These are phyloP conservation scores for Conticribra weissflogii DNA, from an alignment of 108 stramenopile species.

Conservation along the genomic window DNA sequence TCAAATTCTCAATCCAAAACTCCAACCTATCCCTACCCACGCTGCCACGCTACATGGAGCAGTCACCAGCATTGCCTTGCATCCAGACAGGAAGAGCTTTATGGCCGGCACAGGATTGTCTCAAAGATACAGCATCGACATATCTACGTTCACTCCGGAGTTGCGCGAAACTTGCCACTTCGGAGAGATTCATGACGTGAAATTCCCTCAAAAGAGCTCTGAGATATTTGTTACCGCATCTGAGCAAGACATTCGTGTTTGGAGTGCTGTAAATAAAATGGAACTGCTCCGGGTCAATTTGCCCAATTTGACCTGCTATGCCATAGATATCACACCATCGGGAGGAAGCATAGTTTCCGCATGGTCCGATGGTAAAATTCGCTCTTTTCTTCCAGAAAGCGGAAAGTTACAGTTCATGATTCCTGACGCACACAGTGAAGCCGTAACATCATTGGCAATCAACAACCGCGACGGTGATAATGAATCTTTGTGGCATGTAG, in stretches of 20 bases:
- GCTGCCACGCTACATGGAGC: conserved; percentile 64
- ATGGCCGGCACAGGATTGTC: conserved; percentile 67
- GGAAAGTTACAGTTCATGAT: conserved; percentile 89
- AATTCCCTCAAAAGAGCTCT: conserved; percentile 71
- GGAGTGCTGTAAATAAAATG: conserved; percentile 69
- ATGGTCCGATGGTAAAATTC: conserved; percentile 92
- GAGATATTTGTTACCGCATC: conserved; percentile 86
- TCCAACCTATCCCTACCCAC: conserved; percentile 67
- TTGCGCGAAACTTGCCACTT: conserved; percentile 84
- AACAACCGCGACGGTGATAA: conserved; percentile 57
- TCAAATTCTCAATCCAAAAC: conserved; percentile 58
- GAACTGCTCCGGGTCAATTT: conserved; percentile 91
- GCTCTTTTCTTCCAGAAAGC: conserved; percentile 86
- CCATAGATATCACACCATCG: conserved; percentile 67
- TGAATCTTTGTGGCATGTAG: conserved; percentile 61
- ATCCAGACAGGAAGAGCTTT: conserved; percentile 59
- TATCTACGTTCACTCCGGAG: conserved; percentile 63
- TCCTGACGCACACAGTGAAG: conserved; percentile 72
- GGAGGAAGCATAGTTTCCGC: conserved; percentile 78
- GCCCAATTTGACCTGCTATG: conserved; percentile 82
- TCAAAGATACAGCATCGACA: conserved; percentile 72
- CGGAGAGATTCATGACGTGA: conserved; percentile 76
- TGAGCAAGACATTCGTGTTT: conserved; percentile 82
- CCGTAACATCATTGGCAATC: conserved; percentile 73
- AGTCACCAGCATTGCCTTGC: conserved; percentile 71